Evolutionary conservation across 305 asterid genomes (phyloP), one percentile per base, ranked within the genome.

Genomic region (Fraxinus paxiana): DNA sequence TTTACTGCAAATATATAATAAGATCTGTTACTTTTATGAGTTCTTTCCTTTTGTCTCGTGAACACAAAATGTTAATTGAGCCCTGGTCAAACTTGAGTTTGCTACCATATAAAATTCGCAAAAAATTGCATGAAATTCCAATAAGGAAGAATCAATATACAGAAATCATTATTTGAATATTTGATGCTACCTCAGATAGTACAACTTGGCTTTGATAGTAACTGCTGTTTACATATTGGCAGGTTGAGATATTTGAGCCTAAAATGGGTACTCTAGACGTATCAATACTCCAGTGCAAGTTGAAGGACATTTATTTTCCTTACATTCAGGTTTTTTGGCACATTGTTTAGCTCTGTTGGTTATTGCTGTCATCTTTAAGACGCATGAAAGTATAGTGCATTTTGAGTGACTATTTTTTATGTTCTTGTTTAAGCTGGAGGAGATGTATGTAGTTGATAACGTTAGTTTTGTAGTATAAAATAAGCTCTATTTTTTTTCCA

Each of bases 221-320:
- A 31, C 38, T 56, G 31, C 33, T 77, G 17, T 71, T 79, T 28
- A 13, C 65, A 28, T 79, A 26, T 83, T 86, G 78, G 63, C 89
- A 94, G 98, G 91, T 94, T 70, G 93, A 89, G 80, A 88, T 92
- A 31, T 85, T 86, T 41, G 89, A 88, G 70, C 92, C 90, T 43
- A 85, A 70, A 79, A 81, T 80, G 88, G 84, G 82, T 38, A 48
- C 13, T 30, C 3, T 51, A 75, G 85, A 80, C 54, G 10, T 87
- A 46, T 31, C 56, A 20, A 84, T 77, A 37, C 85, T 94, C 24
- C 87, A 43, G 74, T 54, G 86, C 87, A 82, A 77, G 63, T 80
- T 94, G 83, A 90, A 94, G 85, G 98, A 92, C 84, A 91, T 94
- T 56, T 94, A 92, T 88, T 94, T 92, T 85, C 98, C 98, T 0